Evolutionary conservation across 2,329 filamentous ascomycete species (phyloP).

Genomic region (Aspergillus niger): DNA sequence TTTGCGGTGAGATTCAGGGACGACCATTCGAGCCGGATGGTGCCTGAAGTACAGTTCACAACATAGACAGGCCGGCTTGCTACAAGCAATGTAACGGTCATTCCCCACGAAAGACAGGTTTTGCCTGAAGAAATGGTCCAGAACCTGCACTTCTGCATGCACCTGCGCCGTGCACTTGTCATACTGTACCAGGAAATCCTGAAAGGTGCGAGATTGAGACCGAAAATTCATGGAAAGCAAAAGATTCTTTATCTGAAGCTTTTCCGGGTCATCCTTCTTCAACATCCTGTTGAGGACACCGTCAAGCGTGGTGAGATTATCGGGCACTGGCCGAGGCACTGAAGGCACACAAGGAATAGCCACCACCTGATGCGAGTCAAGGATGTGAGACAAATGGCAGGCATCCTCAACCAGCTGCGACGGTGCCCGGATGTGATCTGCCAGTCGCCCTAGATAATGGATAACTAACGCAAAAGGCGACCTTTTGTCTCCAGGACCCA

Average conservation of each 20-base stretch:
- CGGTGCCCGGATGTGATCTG: slow-evolving; percentile 45
- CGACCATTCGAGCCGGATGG: slow-evolving; percentile 31
- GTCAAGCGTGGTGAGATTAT: slow-evolving; percentile 23
- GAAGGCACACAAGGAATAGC: slow-evolving; percentile 27
- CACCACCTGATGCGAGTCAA: slow-evolving; percentile 27
- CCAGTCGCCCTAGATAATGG: slow-evolving; percentile 52
- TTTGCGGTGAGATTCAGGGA: slow-evolving; percentile 30
- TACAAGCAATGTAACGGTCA: slow-evolving; percentile 54
- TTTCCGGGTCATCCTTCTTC: slow-evolving; percentile 16
- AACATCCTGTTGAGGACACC: slow-evolving; percentile 32
- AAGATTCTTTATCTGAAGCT: slow-evolving; percentile 18
- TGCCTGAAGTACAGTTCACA: slow-evolving; percentile 41
- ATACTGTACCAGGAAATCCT: slow-evolving; percentile 22
- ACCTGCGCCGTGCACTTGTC: slow-evolving; percentile 19
- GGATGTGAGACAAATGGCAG: slow-evolving; percentile 31
- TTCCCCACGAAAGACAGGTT: slow-evolving; percentile 37
- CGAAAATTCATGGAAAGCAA: slow-evolving; percentile 32
- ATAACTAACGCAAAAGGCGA: slow-evolving; percentile 32
- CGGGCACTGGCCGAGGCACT: slow-evolving; percentile 19
- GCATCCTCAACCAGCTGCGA: slow-evolving; percentile 42
- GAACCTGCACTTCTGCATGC: slow-evolving; percentile 52
- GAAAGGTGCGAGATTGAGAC: slow-evolving; percentile 27
- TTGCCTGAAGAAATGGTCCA: slow-evolving; percentile 49
- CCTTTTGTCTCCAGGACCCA: slow-evolving; percentile 3
- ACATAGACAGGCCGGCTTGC: slow-evolving; percentile 56